These are phyloP conservation scores for Trametes hirsuta DNA, from an alignment of 1,284 basidiomycete genomes.

Conservation along the genomic window DNA sequence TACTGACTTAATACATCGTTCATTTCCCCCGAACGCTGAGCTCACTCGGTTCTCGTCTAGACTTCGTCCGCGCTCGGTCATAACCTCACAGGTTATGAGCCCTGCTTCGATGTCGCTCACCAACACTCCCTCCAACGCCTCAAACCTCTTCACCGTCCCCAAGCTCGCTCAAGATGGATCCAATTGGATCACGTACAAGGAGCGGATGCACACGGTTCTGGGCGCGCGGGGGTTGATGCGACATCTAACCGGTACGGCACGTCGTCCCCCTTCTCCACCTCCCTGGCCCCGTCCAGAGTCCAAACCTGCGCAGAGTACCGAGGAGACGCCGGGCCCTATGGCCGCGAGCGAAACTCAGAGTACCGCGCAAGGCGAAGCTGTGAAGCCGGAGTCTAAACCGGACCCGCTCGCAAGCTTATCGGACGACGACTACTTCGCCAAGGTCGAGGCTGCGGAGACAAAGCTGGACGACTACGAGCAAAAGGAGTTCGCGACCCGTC, in stretches of 20 bases:
- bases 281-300: constrained; percentile 2
- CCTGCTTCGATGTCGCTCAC: constrained; percentile 2
- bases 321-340: background rate
- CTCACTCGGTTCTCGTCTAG: too few relatives aligned
- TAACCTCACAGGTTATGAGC: background rate
- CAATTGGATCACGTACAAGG: constrained; percentile 41
- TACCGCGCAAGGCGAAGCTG: background rate
- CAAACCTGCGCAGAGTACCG: background rate
- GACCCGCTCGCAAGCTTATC: constrained; percentile 1
- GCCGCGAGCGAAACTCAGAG: constrained; percentile 1
- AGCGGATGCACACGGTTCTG: constrained; percentile 27
- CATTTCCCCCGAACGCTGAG: too few relatives aligned
- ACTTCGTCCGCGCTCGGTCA: too few relatives aligned
- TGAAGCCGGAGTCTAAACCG: background rate
- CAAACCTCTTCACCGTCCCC: constrained; percentile 24
- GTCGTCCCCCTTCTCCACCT: constrained; percentile 15
- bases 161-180: constrained; percentile 15
- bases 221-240: too few relatives aligned
- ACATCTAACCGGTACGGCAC: constrained; percentile 33
- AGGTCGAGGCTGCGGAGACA: constrained; percentile 12
- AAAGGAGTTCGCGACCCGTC: constrained; percentile 4
- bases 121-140: background rate
- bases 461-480: constrained; percentile 11
- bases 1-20: too few relatives aligned
- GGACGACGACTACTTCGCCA: constrained; percentile 10